Evolutionary conservation across 1,284 basidiomycete genomes (phyloP).

Genomic region (Salmacisia buchloeana): DNA sequence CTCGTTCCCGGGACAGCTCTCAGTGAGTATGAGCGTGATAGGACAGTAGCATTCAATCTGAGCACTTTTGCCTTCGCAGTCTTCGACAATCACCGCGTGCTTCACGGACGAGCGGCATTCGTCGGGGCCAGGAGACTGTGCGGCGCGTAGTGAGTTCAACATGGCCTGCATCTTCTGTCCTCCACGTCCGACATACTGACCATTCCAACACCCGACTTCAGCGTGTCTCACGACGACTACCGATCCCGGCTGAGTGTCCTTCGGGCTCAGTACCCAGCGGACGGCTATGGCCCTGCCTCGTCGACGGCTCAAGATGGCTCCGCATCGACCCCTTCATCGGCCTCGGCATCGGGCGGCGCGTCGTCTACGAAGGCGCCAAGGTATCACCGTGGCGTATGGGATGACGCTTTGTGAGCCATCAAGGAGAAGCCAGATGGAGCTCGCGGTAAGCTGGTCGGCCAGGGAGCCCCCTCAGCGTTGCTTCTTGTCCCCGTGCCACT

Average conservation of each 20-base stretch:
- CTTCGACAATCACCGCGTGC: conserved; percentile 86
- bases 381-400: conserved; percentile 2
- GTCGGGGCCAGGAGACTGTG: conserved; percentile 84
- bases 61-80: conserved; percentile 55
- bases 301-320: background rate
- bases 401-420: conserved; percentile 1
- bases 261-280: conserved; percentile 14
- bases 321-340: background rate
- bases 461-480: no score
- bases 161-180: no score
- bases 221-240: conserved; percentile 40
- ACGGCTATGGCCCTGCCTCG: background rate
- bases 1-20: conserved; percentile 77
- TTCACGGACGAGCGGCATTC: conserved; percentile 87
- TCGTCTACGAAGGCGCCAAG: no score
- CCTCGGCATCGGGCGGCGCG: background rate
- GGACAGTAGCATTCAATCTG: conserved; percentile 10
- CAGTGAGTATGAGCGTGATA: conserved; percentile 57
- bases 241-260: conserved; percentile 31
- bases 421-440: no score
- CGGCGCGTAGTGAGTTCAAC: conserved; percentile 68
- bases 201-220: background rate
- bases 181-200: background rate
- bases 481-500: no score
- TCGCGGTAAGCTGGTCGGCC: no score